Evolutionary conservation across 176 grass and related monocot genomes (phyloP).

Genomic region (Triticum urartu): DNA sequence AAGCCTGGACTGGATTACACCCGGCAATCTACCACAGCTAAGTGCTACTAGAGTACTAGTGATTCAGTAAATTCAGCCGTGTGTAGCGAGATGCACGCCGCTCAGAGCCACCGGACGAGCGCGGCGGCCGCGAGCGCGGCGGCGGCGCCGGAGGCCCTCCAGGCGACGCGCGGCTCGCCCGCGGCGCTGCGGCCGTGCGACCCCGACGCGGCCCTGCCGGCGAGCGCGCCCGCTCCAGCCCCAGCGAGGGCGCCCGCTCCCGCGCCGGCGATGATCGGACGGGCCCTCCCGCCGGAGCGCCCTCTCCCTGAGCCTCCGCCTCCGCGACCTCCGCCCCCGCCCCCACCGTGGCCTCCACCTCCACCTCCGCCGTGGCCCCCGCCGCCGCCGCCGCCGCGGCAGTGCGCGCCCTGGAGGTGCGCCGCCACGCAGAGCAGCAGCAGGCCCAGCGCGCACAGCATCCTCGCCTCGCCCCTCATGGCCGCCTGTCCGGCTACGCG

Average conservation of each 20-base stretch:
- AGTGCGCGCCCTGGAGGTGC: not conserved
- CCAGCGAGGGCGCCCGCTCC: not conserved
- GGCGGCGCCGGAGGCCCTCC: constrained; percentile 1
- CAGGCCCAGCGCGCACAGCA: constrained; percentile 8
- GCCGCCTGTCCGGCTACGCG: not conserved
- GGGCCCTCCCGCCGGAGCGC: not conserved
- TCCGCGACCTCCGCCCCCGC: not conserved
- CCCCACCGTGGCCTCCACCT: not conserved
- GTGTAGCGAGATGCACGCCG: not conserved
- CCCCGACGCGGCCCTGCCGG: not conserved
- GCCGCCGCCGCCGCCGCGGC: not conserved
- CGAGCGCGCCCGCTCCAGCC: not conserved
- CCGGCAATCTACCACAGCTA: not conserved
- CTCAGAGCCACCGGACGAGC: constrained; percentile 24
- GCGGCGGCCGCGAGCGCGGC: not conserved
- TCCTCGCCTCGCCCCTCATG: constrained; percentile 11
- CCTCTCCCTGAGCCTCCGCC: not conserved
- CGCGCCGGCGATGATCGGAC: not conserved
- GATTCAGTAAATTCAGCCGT: not conserved
- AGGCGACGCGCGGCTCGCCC: not conserved
- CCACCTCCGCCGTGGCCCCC: not conserved
- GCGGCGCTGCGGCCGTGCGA: not conserved
- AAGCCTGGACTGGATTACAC: not conserved
- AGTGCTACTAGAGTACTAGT: not conserved
- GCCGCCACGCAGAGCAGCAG: not conserved